These are phyloP conservation scores for Boechera stricta DNA, from an alignment of 345 rosid species.

Conservation along the genomic window DNA sequence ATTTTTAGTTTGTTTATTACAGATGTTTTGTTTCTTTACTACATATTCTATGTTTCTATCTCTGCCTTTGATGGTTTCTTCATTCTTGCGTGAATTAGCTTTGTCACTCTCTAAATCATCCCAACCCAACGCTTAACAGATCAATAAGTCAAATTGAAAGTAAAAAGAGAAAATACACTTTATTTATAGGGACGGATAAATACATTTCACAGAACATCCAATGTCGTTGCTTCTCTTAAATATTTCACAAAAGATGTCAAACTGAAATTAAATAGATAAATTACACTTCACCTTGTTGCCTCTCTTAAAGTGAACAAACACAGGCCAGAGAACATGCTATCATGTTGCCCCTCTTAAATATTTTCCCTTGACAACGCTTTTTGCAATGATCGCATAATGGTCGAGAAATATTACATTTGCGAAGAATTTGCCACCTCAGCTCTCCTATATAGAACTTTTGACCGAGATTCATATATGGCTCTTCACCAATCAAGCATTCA, in stretches of 20 bases:
- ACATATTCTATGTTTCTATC: background rate
- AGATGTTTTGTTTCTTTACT: background rate
- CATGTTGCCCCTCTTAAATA: too few relatives aligned
- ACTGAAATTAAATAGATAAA: too few relatives aligned
- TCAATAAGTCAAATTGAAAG: background rate
- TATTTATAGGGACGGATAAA: background rate
- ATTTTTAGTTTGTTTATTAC: conserved; percentile 29
- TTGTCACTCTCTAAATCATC: background rate
- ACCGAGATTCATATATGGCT: too few relatives aligned
- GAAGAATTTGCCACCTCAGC: too few relatives aligned
- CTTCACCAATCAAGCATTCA: too few relatives aligned
- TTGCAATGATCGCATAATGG: too few relatives aligned
- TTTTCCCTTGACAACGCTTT: too few relatives aligned
- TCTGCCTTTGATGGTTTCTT: background rate
- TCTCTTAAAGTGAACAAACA: too few relatives aligned
- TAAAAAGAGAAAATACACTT: background rate
- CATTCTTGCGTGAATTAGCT: background rate
- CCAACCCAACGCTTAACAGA: background rate
- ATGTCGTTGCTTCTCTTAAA: background rate
- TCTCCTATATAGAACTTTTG: too few relatives aligned
- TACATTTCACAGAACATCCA: background rate
- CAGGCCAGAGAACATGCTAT: too few relatives aligned
- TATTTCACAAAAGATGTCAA: background rate
- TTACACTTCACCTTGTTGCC: too few relatives aligned
- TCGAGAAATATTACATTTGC: too few relatives aligned